Base-by-base conservation (phyloP, 495 filamentous ascomycete species). In the Podospora pseudopauciseta region DNA sequence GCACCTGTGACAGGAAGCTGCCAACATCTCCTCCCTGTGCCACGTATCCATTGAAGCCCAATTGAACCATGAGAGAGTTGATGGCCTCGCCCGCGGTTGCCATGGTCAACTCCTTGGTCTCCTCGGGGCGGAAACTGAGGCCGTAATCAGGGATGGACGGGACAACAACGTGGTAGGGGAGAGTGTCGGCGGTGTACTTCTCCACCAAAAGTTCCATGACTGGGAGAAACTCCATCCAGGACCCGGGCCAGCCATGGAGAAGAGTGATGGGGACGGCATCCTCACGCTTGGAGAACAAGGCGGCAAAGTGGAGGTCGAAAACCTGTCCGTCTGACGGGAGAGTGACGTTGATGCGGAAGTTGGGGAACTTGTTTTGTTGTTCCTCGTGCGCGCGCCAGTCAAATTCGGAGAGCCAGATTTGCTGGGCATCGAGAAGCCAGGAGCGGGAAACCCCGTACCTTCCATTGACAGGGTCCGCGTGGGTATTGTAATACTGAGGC, bases 21-120 rank as follows among this genome's bases (percentile, higher is more conserved):
- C 89, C 90, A 60, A 91, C 82, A 70, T 92, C 89, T 18, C 89
- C 90, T 1, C 90, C 89, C 69, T 90, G 87, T 0, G 82, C 84
- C 30, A 91, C 75, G 73, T 92, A 91, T 1, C 85, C 66, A 16
- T 34, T 76, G 64, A 91, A 89, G 0, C 89, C 88, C 2, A 90
- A 75, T 20, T 79, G 77, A 18, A 77, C 75, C 87, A 91, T 90
- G 4, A 92, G 71, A 49, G 82, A 73, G 74, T 91, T 76, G 11
- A 90, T 64, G 4, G 89, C 72, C 18, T 79, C 77, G 6, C 85
- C 78, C 2, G 80, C 75, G 30, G 85, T 80, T 0, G 70, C 27
- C 2, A 79, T 72, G 7, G 58, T 74, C 64, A 85, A 86, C 65
- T 90, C 77, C 60, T 86, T 78, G 39, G 18, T n/a, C 6, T 86